Evolutionary conservation across 2,329 filamentous ascomycete species (phyloP).

Genomic region (Cadophora sp.): DNA sequence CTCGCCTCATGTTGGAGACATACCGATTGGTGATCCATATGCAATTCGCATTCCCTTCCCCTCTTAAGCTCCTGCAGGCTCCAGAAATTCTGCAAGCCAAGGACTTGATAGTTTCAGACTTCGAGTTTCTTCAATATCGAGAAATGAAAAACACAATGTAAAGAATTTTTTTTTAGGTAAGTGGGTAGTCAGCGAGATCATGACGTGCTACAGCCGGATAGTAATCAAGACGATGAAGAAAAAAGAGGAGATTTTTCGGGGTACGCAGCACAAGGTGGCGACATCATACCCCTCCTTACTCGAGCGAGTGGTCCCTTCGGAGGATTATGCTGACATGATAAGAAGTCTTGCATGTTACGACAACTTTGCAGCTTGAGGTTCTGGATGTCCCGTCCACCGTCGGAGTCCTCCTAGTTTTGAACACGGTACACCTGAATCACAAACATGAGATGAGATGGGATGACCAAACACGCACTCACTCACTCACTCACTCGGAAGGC

Average conservation of each 20-base stretch:
- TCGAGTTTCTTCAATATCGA: not conserved
- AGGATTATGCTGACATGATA: not conserved
- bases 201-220: not conserved
- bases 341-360: not conserved
- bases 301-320: not conserved
- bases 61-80: not conserved
- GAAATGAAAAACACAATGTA: not conserved
- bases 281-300: not conserved
- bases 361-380: not conserved
- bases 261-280: not conserved
- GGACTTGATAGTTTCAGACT: constrained; percentile 5
- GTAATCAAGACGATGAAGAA: not conserved
- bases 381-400: not conserved
- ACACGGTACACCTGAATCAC: not conserved
- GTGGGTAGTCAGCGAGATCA: not conserved
- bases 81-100: constrained; percentile 6
- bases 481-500: too few species aligned
- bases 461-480: not conserved
- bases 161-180: not conserved
- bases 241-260: not conserved
- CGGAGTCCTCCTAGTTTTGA: not conserved
- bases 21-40: not conserved
- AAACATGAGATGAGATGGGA: not conserved
- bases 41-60: not conserved
- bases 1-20: constrained; percentile 1